Percentiles rank a stretch among this genome's conserved stretches.
Conservation (phyloP, 306 rosid species). For the Potentilla sterilis region DNA sequence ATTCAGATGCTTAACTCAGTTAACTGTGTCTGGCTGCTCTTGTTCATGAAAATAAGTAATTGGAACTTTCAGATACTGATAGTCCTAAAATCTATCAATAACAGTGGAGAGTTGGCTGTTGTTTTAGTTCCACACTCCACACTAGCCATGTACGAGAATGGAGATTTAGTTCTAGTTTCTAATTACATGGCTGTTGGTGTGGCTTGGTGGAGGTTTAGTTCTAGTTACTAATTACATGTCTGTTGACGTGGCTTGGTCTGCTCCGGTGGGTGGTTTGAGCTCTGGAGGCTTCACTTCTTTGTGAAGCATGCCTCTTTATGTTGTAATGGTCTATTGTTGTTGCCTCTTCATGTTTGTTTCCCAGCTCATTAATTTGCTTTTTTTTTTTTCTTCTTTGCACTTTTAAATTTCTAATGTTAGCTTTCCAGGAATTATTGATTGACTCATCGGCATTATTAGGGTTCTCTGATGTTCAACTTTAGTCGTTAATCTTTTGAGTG, state of each 20-base stretch:
- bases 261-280: background rate
- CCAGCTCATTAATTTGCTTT: background rate
- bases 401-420: too few relatives aligned
- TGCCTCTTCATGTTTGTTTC: background rate
- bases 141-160: background rate
- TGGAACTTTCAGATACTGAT: background rate
- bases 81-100: background rate
- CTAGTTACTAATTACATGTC: too few relatives aligned
- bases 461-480: background rate
- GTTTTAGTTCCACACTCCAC: background rate
- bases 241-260: background rate
- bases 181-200: background rate
- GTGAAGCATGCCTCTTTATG: constrained; percentile 1
- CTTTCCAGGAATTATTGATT: background rate
- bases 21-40: too few relatives aligned
- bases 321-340: background rate
- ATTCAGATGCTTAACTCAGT: background rate
- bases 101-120: background rate
- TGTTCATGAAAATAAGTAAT: background rate
- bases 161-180: background rate
- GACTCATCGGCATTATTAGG: background rate
- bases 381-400: background rate
- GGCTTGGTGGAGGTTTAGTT: too few relatives aligned
- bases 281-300: background rate
- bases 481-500: background rate